Evolutionary conservation across 225 moss, liverwort and hornwort genomes (phyloP), one percentile per base, ranked within the genome.

Genomic region (Neckera pumila): DNA sequence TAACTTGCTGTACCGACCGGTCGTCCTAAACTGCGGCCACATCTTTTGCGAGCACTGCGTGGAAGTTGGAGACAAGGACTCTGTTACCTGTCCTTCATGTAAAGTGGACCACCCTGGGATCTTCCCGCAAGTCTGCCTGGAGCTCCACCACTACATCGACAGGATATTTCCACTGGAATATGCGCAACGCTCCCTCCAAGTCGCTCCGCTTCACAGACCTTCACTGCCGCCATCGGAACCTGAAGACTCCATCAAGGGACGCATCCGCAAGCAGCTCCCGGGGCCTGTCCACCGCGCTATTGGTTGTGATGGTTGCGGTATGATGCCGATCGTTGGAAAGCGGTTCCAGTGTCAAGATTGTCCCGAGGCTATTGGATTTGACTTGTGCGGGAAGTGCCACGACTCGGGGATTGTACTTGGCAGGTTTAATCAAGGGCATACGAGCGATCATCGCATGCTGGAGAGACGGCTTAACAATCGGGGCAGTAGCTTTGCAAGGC

Each of bases 1-100:
- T 51, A 91, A 94, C 59, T 92, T 98, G 83, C 92, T 98, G 7
- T 93, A 94, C 87, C 94, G 95, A 21, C 97, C 98, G 38, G 95
- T 95, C 31, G 97, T 96, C 33, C 73, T 98, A 36, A 98, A 98
- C 67, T 98, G 98, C 87, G 98, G 98, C 57, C 98, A 98, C 89
- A 94, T 95, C 54, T 97, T 94, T 86, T 98, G 98, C 90, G 94
- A 95, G 88, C 92, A 89, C 38, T 98, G 98, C 89, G 91, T 97
- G 11, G 82, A 88, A 62, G 70, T 80, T 49, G 86, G 65, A 22
- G 90, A 88, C 11, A 92, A 87, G 82, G 82, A 90, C 15, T 70
- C 81, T 12, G 86, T 94, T 33, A 96, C 79, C 62, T 98, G 97
- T 90, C 93, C 86, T 40, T 92, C 92, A 31, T 98, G 98, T 91